Percentiles rank a stretch among this genome's conserved stretches.
Evolutionary conservation across 2,329 filamentous ascomycete species (phyloP).

Genomic region (Diaporthe sp.): DNA sequence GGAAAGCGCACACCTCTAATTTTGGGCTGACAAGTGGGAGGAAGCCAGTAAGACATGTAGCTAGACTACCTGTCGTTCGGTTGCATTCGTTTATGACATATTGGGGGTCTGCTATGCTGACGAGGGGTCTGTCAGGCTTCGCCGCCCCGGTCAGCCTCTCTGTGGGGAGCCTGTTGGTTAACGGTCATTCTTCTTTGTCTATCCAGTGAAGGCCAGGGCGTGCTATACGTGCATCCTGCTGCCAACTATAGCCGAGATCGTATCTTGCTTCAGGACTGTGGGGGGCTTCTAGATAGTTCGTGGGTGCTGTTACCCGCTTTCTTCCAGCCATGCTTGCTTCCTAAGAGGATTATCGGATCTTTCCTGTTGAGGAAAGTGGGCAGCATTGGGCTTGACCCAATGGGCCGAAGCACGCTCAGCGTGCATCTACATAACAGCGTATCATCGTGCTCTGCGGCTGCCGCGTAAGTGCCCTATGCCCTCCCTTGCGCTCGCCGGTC

Average conservation of each 20-base stretch:
- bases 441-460: background rate
- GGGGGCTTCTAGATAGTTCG: background rate
- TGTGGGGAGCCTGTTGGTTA: background rate
- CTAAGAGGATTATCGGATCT: background rate
- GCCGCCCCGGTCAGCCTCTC: background rate
- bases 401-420: background rate
- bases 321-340: background rate
- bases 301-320: background rate
- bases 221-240: background rate
- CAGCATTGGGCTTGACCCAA: background rate
- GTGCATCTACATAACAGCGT: background rate
- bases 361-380: background rate
- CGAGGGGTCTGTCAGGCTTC: conserved; percentile 10
- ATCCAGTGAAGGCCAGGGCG: background rate
- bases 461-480: conserved; percentile 27
- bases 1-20: background rate
- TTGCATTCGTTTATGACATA: background rate
- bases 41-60: conserved; percentile 10
- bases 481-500: background rate
- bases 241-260: conserved; percentile 6
- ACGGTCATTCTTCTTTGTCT: background rate
- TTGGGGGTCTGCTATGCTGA: conserved; percentile 24
- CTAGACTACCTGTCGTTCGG: background rate
- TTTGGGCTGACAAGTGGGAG: conserved; percentile 9
- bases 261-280: background rate